A percentile compares a stretch with the other conserved stretches of the same genome.
phyloP scores from a whole-genome alignment of 495 filamentous ascomycete genomes.

The Aspergillus bridgeri region DNA sequence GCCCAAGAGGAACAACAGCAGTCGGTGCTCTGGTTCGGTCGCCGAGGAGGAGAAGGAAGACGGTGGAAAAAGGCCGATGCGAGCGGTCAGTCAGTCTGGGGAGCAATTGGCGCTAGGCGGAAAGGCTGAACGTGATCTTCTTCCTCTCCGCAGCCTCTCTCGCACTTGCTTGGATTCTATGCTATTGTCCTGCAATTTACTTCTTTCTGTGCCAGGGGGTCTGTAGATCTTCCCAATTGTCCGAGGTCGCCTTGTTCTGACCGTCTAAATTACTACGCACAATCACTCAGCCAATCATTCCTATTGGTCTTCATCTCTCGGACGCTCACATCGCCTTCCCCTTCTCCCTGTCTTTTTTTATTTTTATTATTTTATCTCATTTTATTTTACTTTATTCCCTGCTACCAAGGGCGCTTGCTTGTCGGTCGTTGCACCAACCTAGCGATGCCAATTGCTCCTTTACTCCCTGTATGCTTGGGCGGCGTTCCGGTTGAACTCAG shows the following conservation, averaged over 20 bases:
- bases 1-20: constrained; percentile 2
- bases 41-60: constrained; percentile 10
- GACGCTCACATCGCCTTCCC: neutral
- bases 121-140: constrained; percentile 1
- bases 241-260: neutral
- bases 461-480: neutral
- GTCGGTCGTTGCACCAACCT: neutral
- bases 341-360: neutral
- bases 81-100: constrained; percentile 25
- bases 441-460: constrained; percentile 6
- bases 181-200: neutral
- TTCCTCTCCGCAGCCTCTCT: neutral
- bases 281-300: no score
- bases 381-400: no score
- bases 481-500: neutral
- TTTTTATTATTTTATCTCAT: neutral
- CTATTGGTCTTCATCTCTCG: neutral
- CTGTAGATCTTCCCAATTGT: neutral
- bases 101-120: constrained; percentile 19
- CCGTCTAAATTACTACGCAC: neutral
- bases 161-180: neutral
- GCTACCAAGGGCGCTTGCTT: neutral
- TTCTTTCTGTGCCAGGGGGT: neutral
- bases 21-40: constrained; percentile 10
- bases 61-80: constrained; percentile 15